phyloP scores from a whole-genome alignment of 768 basidiomycete species.

The Cystoderma amianthinum region DNA sequence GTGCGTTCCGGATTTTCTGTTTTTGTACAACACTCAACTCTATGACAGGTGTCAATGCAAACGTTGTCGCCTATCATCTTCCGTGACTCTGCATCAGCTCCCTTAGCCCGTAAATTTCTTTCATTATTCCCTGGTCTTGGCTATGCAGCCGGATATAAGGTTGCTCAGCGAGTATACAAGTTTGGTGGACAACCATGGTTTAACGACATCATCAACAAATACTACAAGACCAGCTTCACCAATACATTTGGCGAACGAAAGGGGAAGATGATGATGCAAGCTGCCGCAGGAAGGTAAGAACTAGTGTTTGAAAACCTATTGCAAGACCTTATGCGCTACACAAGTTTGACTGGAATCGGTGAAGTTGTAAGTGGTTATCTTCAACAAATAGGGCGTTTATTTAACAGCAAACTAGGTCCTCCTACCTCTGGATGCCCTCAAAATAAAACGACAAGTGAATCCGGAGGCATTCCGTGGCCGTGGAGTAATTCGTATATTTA shows the following conservation, averaged over 20 bases:
- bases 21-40: neutral
- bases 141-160: slow-evolving; percentile 97
- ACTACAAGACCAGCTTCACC: slow-evolving; percentile 79
- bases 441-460: slow-evolving; percentile 98
- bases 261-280: slow-evolving; percentile 95
- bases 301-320: neutral
- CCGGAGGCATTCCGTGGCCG: slow-evolving; percentile 97
- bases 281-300: slow-evolving; percentile 82
- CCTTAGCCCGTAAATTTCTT: slow-evolving; percentile 61
- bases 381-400: neutral
- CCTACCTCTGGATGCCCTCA: slow-evolving; percentile 93
- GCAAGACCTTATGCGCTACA: neutral
- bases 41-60: slow-evolving; percentile 50
- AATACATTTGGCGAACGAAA: slow-evolving; percentile 88
- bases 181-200: slow-evolving; percentile 99
- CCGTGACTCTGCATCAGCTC: slow-evolving; percentile 69
- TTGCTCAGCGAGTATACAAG: slow-evolving; percentile 92
- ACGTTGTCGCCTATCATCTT: slow-evolving; percentile 79
- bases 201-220: slow-evolving; percentile 79
- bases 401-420: slow-evolving; percentile 49
- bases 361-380: slow-evolving; percentile 67
- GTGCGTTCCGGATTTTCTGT: too few species aligned
- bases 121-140: slow-evolving; percentile 98
- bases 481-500: slow-evolving; percentile 81
- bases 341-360: slow-evolving; percentile 75